Conservation (phyloP, 768 basidiomycete species). For the Mycena maculata region DNA sequence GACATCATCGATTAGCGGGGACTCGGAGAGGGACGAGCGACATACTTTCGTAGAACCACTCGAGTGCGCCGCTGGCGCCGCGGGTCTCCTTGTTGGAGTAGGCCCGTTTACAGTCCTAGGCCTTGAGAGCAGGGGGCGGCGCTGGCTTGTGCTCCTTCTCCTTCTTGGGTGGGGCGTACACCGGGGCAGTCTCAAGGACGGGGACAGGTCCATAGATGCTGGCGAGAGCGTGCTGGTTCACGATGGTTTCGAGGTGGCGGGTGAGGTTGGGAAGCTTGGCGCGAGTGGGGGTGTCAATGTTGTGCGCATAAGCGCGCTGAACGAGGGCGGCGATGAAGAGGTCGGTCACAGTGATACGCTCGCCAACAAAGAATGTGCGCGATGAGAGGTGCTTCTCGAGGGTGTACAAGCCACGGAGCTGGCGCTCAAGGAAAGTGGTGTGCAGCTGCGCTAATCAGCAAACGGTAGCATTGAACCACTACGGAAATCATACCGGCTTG, state of each 20-base stretch:
- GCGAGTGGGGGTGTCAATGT: conserved; percentile 75
- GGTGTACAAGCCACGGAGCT: conserved; percentile 67
- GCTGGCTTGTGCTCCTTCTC: conserved; percentile 61
- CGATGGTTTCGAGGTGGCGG: conserved; percentile 88
- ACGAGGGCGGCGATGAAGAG: conserved; percentile 73
- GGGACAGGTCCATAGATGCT: conserved; percentile 69
- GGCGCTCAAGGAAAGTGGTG: conserved; percentile 61
- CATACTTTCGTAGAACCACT: conserved; percentile 98
- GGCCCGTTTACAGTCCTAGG: conserved; percentile 96
- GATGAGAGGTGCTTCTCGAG: conserved; percentile 80
- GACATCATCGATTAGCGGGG: conserved; percentile 2
- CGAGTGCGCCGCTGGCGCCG: conserved; percentile 81
- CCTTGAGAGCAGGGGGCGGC: conserved; percentile 78
- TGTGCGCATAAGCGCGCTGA: conserved; percentile 60
- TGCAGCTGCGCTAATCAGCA: conserved; percentile 62
- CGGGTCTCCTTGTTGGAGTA: conserved; percentile 99
- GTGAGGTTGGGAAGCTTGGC: conserved; percentile 79
- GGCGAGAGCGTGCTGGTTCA: conserved; percentile 84
- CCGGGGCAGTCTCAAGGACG: conserved; percentile 76
- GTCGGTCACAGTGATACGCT: conserved; percentile 96
- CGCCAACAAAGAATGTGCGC: conserved; percentile 91
- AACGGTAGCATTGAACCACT: too few relatives aligned
- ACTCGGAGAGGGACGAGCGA: conserved; percentile 16
- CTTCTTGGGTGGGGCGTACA: conserved; percentile 82
- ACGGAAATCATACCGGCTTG: conserved; percentile 73